phyloP scores from a whole-genome alignment of 2,329 filamentous ascomycete species.

The Blastomyces emzantsi region DNA sequence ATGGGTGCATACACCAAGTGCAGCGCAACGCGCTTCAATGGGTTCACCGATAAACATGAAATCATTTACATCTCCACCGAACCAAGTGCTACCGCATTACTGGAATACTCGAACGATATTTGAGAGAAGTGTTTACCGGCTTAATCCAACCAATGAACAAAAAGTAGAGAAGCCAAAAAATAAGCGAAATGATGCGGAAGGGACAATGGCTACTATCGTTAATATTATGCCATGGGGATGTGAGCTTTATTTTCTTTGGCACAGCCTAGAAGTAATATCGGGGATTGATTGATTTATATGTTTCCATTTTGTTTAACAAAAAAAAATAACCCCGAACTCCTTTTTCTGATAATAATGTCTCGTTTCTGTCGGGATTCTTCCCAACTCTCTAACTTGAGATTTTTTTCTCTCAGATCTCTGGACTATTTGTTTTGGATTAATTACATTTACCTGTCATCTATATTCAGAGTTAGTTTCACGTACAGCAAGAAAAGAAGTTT shows the following conservation, averaged over 20 bases:
- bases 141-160: background rate
- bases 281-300: background rate
- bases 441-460: background rate
- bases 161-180: background rate
- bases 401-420: background rate
- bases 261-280: background rate
- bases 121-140: background rate
- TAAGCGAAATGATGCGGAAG: no score
- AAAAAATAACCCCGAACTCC: no score
- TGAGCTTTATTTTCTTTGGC: background rate
- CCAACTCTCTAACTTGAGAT: background rate
- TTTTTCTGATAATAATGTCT: background rate
- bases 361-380: background rate
- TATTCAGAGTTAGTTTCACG: background rate
- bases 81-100: conserved; percentile 67
- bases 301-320: background rate
- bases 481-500: background rate
- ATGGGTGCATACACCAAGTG: conserved; percentile 99
- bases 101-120: conserved; percentile 39
- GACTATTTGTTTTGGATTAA: background rate
- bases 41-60: conserved; percentile 86
- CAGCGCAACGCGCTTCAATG: conserved; percentile 95
- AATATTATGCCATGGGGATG: background rate
- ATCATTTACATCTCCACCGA: conserved; percentile 94
- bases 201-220: background rate